Base-by-base conservation (phyloP, 2,329 filamentous ascomycete species). In the Neofusicoccum kwambonambiense region DNA sequence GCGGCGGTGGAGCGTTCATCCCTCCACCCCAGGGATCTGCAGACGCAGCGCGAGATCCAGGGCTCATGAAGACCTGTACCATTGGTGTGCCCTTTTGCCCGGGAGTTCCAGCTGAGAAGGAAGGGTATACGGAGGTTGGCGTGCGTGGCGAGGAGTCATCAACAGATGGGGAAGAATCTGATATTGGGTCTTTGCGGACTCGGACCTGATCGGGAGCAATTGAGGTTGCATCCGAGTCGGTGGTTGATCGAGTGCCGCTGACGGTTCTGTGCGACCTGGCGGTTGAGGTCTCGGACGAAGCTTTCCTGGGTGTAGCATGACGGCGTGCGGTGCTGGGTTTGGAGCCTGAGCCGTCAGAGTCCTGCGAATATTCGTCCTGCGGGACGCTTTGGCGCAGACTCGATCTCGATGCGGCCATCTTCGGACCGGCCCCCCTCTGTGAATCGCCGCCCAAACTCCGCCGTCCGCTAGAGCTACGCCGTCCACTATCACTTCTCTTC, bases 1-100 rank as follows among this genome's bases (percentile, higher is more conserved):
- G 92, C 1, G 92, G 87, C 42, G 85, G 78, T 1, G 85, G 82
- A 0, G 85, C 69, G 74, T 39, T 60, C 42, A 70, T 83, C 68
- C 86, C 79, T 60, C 78, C 79, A 69, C 83, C 76, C 9, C 69
- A 72, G 7, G 77, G 69, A 49, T 76, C 74, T 31, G 72, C 70
- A 4, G 76, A 77, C 22, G 74, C 70, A 8, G 70, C 57, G 19
- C 76, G 73, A 15, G 74, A 75, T 56, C 69, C 61, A 27, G 79
- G 70, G 77, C 82, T 68, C 67, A 75, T 57, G 75, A 81, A 70
- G 78, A 83, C 74, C 76, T 83, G 73, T 68, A 80, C 76, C 22
- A 76, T 74, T 2, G 79, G 73, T 4, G 79, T 77, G 8, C 70
- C 69, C 65, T 76, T 76, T 64, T 75, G 75, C 51, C 71, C 69